Percentiles rank a stretch among this genome's conserved stretches.
These are phyloP conservation scores for Saccharum officinarum DNA, from an alignment of 176 grass and related monocot species.

Conservation along the genomic window DNA sequence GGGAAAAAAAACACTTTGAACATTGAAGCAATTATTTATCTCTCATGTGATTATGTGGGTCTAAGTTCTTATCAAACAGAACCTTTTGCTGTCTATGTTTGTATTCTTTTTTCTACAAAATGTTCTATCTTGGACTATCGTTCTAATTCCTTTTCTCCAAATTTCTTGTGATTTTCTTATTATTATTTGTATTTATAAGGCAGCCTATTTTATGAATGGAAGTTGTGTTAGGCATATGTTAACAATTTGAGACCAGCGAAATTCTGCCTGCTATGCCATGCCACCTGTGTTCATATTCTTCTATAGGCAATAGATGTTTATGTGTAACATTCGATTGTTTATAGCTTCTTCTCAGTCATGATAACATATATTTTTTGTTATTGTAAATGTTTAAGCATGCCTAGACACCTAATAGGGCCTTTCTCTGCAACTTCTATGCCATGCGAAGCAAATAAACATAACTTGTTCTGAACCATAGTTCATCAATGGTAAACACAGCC, in stretches of 20 bases:
- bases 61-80: neutral
- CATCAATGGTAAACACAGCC: neutral
- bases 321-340: neutral
- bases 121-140: neutral
- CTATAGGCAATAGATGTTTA: neutral
- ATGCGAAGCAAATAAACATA: neutral
- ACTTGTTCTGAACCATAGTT: neutral
- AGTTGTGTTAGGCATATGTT: neutral
- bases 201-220: neutral
- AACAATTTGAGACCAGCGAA: neutral
- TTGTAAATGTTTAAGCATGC: neutral
- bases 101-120: neutral
- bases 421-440: neutral
- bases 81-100: neutral
- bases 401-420: neutral
- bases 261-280: neutral
- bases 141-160: neutral
- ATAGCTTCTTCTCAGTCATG: neutral
- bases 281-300: neutral
- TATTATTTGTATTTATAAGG: neutral
- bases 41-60: neutral
- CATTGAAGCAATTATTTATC: neutral
- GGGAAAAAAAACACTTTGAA: neutral
- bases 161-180: neutral
- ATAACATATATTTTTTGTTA: neutral